Base-by-base conservation (phyloP, 1,284 basidiomycete species). In the Chondrostereum purpureum region DNA sequence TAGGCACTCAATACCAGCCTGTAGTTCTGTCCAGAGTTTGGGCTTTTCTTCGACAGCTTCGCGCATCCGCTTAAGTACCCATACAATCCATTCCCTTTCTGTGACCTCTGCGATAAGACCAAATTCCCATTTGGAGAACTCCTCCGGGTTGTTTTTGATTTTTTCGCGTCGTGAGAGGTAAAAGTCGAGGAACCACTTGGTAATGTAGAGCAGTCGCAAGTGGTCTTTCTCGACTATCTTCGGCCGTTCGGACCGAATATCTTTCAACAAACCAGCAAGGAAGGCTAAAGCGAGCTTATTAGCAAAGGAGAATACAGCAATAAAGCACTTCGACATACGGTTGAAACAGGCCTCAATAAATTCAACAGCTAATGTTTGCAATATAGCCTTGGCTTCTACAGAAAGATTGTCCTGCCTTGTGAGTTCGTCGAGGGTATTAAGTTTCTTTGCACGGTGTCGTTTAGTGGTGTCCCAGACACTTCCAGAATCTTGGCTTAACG, bases 151-250 rank as follows among this genome's bases (percentile, higher is more conserved):
- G 36, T 39, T 17, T 47, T 48, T 27, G 17, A 37, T 5, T 59
- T 64, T 45, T 77, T 68, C 61, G 17, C 76, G 73, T 46, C 78
- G 66, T 23, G 71, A 58, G 6, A 92, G 72, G 62, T 96, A 93
- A 68, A 88, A 94, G 48, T 92, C 86, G 36, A 96, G 75, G 58
- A 94, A 84, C 83, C 92, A 96, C 50, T 88, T 84, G 1, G 84
- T 78, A 19, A 94, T 73, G 61, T 80, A 91, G 17, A 95, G 73
- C 5, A 92, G 72, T 1, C 93, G 81, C 37, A 93, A 73, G 56
- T 91, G 87, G 62, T 96, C 92, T 52, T 92, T 89, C 56, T 93
- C 90, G 1, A 85, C 84, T 46, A 96, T 83, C 62, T 94, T 94
- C 22, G 83, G 75, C 18, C 92, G 75, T 62, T 97, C 93, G 52